These are phyloP conservation scores for Bombardia bombarda DNA, from an alignment of 495 filamentous ascomycete genomes.

Conservation along the genomic window DNA sequence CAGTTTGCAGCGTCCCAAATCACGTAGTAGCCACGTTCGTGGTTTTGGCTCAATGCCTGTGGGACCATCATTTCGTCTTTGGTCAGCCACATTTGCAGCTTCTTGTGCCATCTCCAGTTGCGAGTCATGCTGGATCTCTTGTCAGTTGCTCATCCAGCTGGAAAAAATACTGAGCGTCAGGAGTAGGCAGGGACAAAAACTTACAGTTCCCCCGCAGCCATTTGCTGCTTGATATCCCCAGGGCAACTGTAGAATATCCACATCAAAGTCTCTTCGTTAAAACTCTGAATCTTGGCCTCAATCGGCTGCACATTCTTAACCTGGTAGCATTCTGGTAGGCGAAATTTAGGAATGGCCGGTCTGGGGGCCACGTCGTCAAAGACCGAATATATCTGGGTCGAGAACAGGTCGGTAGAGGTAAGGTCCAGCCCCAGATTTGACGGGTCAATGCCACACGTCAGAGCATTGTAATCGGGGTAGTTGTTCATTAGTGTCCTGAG, in stretches of 20 bases:
- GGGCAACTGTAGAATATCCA: slow-evolving; percentile 93
- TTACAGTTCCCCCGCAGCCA: slow-evolving; percentile 74
- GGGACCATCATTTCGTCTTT: slow-evolving; percentile 73
- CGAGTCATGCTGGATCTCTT: too few relatives aligned
- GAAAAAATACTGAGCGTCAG: not conserved
- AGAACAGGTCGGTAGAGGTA: slow-evolving; percentile 58
- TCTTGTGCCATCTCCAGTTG: slow-evolving; percentile 91
- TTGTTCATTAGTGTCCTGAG: slow-evolving; percentile 71
- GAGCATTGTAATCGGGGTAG: slow-evolving; percentile 64
- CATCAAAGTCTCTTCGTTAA: slow-evolving; percentile 87
- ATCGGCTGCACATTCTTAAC: slow-evolving; percentile 81
- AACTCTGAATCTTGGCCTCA: slow-evolving; percentile 67
- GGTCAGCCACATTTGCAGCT: slow-evolving; percentile 81
- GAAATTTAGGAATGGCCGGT: slow-evolving; percentile 70
- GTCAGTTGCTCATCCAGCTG: slow-evolving; percentile 8
- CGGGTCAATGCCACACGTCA: slow-evolving; percentile 74
- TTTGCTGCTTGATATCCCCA: slow-evolving; percentile 72
- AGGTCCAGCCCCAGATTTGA: slow-evolving; percentile 71
- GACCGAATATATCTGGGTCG: slow-evolving; percentile 50
- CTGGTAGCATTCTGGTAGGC: slow-evolving; percentile 73
- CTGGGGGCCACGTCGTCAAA: slow-evolving; percentile 63
- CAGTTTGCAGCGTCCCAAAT: slow-evolving; percentile 81
- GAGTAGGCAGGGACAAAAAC: slow-evolving; percentile 6
- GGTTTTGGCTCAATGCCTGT: slow-evolving; percentile 53
- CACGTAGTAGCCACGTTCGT: slow-evolving; percentile 81